Evolutionary conservation across 345 rosid genomes (phyloP).

Genomic region (Dipteronia dyeriana): DNA sequence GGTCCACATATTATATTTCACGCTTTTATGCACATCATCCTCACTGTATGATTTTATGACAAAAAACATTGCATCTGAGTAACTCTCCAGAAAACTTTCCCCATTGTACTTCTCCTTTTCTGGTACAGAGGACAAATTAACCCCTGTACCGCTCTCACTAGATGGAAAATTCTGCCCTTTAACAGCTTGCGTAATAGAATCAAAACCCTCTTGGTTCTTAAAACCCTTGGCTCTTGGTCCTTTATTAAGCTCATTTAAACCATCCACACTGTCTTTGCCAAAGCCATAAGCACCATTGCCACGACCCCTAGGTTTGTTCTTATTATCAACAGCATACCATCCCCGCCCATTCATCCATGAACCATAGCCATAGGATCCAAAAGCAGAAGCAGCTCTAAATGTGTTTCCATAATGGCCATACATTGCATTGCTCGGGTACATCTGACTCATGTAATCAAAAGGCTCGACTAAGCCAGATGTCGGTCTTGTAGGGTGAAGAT

Average conservation of each 20-base stretch:
- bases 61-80: constrained; percentile 59
- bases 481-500: constrained; percentile 45
- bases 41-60: constrained; percentile 81
- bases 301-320: constrained; percentile 52
- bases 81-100: constrained; percentile 53
- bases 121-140: constrained; percentile 24
- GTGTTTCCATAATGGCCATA: constrained; percentile 61
- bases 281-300: constrained; percentile 38
- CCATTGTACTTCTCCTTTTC: constrained; percentile 51
- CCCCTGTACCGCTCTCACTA: constrained; percentile 35
- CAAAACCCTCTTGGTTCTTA: constrained; percentile 46
- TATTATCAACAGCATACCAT: constrained; percentile 60
- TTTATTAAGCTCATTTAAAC: constrained; percentile 74
- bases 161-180: constrained; percentile 33
- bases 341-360: constrained; percentile 61
- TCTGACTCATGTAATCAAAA: constrained; percentile 47
- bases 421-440: constrained; percentile 50
- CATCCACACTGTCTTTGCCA: constrained; percentile 64
- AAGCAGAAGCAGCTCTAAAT: constrained; percentile 45
- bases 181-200: constrained; percentile 28
- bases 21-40: constrained; percentile 84
- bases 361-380: constrained; percentile 57
- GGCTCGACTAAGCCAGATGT: constrained; percentile 41
- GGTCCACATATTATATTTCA: constrained; percentile 76
- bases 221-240: constrained; percentile 69